Conservation (phyloP, 805 yeast species). For the Candida nanaspora region DNA sequence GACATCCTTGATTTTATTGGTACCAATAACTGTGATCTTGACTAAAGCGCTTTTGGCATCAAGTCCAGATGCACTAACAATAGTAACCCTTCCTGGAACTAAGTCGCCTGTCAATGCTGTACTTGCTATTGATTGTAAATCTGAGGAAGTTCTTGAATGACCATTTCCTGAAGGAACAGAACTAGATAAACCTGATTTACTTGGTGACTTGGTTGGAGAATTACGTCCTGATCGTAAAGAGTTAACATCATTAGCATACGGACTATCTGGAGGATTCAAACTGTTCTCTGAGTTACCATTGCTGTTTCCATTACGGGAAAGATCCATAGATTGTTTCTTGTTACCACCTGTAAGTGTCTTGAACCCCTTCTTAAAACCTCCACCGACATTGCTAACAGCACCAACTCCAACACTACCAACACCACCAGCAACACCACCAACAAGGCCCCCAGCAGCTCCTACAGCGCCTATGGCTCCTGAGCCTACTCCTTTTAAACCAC, state of each 20-base stretch:
- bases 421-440: slow-evolving; percentile 29
- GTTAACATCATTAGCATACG: slow-evolving; percentile 26
- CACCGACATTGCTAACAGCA: slow-evolving; percentile 10
- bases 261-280: slow-evolving; percentile 10
- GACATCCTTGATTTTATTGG: slow-evolving; percentile 44
- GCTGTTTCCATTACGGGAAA: slow-evolving; percentile 6
- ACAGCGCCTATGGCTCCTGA: slow-evolving; percentile 27
- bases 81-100: slow-evolving; percentile 47
- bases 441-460: slow-evolving; percentile 35
- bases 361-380: slow-evolving; percentile 16
- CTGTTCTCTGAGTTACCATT: slow-evolving; percentile 2
- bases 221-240: slow-evolving; percentile 28
- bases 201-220: not conserved
- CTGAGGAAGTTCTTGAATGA: slow-evolving; percentile 19
- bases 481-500: slow-evolving; percentile 34
- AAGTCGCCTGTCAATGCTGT: slow-evolving; percentile 29
- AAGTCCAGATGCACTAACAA: slow-evolving; percentile 30
- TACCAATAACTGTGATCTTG: slow-evolving; percentile 38
- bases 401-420: slow-evolving; percentile 25
- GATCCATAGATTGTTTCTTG: slow-evolving; percentile 13
- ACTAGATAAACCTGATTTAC: slow-evolving; percentile 3
- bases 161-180: slow-evolving; percentile 8
- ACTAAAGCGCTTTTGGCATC: slow-evolving; percentile 34
- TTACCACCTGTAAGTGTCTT: slow-evolving; percentile 7
- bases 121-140: slow-evolving; percentile 28